Percentiles rank a stretch among this genome's conserved stretches.
phyloP scores from a whole-genome alignment of 495 filamentous ascomycete species.

The Aspergillus sclerotiicarbonarius region DNA sequence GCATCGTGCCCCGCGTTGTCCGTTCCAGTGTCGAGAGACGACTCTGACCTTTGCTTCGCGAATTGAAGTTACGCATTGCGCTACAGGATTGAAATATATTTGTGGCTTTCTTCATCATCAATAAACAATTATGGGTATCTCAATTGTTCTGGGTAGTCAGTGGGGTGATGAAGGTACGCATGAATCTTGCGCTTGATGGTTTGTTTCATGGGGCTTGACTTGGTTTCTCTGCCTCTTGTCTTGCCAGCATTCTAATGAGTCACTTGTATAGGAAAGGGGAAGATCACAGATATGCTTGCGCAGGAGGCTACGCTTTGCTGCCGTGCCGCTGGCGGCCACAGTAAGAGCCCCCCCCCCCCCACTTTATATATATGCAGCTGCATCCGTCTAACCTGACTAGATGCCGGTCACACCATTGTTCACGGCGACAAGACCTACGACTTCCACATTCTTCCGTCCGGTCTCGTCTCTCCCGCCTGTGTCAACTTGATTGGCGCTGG shows the following conservation, averaged over 20 bases:
- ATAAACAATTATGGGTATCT: conserved; percentile 46
- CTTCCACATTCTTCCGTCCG: conserved; percentile 73
- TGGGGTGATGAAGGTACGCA: conserved; percentile 65
- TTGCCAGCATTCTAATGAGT: conserved; percentile 8
- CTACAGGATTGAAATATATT: conserved; percentile 8
- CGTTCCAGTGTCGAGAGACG: neutral
- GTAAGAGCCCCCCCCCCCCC: conserved; percentile 23
- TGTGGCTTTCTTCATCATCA: neutral
- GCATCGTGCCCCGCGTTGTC: conserved; percentile 1
- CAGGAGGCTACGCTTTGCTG: conserved; percentile 55
- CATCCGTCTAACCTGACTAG: conserved; percentile 15
- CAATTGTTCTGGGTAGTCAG: conserved; percentile 62
- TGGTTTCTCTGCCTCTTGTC: neutral
- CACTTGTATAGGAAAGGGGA: conserved; percentile 57
- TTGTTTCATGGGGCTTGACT: neutral
- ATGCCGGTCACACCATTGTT: conserved; percentile 60
- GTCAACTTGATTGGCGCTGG: conserved; percentile 85
- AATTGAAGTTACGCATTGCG: neutral
- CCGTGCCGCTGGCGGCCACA: conserved; percentile 69
- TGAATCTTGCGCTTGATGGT: neutral
- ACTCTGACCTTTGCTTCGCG: neutral
- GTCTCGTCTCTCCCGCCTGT: conserved; percentile 72
- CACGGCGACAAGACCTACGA: conserved; percentile 60
- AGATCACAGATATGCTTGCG: conserved; percentile 66
- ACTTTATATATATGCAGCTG: neutral